phyloP scores from a whole-genome alignment of 2,329 filamentous ascomycete genomes.

The Scedosporium apiospermum region DNA sequence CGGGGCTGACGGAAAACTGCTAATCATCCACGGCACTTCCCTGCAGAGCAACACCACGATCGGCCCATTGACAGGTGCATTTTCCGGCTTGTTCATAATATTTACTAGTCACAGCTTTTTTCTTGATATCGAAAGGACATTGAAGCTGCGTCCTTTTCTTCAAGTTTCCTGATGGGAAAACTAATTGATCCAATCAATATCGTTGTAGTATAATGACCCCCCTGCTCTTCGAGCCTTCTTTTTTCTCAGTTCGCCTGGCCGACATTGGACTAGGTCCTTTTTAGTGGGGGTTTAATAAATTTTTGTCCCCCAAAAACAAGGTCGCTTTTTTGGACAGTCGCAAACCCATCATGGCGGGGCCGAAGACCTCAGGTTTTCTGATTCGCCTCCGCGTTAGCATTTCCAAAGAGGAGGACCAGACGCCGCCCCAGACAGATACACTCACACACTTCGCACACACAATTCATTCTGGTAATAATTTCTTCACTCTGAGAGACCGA shows the following conservation, averaged over 20 bases:
- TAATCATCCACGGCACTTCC: not conserved
- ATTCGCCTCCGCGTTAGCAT: not conserved
- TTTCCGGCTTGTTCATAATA: not conserved
- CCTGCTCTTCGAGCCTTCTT: not conserved
- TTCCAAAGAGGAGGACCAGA: too few species aligned
- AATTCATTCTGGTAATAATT: not conserved
- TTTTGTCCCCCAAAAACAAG: not conserved
- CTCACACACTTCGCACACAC: not conserved
- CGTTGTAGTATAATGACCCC: not conserved
- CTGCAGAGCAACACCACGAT: not conserved
- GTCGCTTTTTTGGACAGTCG: not conserved
- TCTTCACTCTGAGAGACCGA: not conserved
- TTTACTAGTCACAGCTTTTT: not conserved
- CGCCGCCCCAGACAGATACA: not conserved
- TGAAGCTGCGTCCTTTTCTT: not conserved
- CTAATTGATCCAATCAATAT: not conserved
- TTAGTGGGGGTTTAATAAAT: not conserved
- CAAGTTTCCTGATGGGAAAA: not conserved
- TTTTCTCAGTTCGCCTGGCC: not conserved
- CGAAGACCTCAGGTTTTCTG: not conserved
- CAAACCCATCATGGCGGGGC: not conserved
- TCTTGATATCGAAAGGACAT: not conserved
- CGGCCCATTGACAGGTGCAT: not conserved
- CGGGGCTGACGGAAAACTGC: not conserved
- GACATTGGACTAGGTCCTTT: not conserved